A percentile compares a stretch with the other conserved stretches of the same genome.
Evolutionary conservation across 371 early-diverging fungal genomes (phyloP).

Genomic region (Nematocida ironsii): DNA sequence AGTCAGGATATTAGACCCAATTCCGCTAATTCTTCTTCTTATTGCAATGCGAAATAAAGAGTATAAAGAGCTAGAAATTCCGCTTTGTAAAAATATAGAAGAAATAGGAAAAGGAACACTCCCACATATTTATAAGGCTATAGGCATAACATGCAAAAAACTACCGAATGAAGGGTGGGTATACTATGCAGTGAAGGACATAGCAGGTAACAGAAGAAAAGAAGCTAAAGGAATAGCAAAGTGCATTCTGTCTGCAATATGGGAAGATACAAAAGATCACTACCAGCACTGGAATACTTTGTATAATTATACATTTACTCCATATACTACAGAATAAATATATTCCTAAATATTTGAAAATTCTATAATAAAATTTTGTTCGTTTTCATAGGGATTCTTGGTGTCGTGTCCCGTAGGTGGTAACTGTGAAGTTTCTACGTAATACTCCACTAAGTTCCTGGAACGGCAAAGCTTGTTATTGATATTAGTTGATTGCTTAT

Average conservation of each 20-base stretch:
- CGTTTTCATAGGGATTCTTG: no score
- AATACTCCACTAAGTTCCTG: no score
- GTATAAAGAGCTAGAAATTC: not conserved
- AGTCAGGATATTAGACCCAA: not conserved
- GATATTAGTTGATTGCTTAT: no score
- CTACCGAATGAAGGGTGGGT: slow-evolving; percentile 40
- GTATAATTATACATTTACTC: not conserved
- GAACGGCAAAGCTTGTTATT: no score
- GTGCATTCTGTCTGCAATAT: not conserved
- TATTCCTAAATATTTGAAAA: no score
- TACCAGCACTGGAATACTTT: not conserved
- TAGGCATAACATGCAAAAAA: not conserved
- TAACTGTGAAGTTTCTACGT: no score
- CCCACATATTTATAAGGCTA: not conserved
- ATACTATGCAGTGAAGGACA: slow-evolving; percentile 12
- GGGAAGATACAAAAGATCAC: slow-evolving; percentile 20
- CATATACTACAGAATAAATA: not conserved
- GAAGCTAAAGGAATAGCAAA: not conserved
- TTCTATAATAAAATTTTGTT: no score
- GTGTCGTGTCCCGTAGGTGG: no score
- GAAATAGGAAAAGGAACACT: not conserved
- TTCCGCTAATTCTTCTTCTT: slow-evolving; percentile 9
- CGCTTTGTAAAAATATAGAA: slow-evolving; percentile 4
- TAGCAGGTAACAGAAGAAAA: slow-evolving; percentile 16
- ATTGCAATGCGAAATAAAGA: not conserved